These are phyloP conservation scores for Ogataea saltuana DNA, from an alignment of 805 yeast species.

Conservation along the genomic window DNA sequence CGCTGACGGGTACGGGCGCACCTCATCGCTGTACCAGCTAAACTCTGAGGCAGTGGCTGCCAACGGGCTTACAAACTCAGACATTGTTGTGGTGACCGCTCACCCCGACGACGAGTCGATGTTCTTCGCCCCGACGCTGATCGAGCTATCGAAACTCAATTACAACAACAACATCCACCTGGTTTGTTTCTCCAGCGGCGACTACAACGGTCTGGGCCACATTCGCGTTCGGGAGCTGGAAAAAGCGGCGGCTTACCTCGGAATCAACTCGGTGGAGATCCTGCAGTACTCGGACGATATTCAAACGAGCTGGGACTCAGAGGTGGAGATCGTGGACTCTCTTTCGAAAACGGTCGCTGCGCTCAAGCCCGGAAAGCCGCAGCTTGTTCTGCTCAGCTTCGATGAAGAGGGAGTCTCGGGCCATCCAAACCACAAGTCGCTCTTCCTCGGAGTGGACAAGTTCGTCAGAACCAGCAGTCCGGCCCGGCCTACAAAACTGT, in stretches of 20 bases:
- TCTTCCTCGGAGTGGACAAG: conserved; percentile 50
- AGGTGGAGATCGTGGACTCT: conserved; percentile 38
- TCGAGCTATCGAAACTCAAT: conserved; percentile 48
- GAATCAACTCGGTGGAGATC: conserved; percentile 46
- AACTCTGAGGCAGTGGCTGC: conserved; percentile 24
- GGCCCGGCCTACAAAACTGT: conserved; percentile 1
- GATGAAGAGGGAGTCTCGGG: conserved; percentile 80
- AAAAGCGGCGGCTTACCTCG: conserved; percentile 55
- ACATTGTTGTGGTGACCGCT: conserved; percentile 56
- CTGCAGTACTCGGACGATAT: conserved; percentile 69
- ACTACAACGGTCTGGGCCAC: conserved; percentile 70
- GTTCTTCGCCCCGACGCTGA: conserved; percentile 86
- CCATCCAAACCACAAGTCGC: conserved; percentile 82
- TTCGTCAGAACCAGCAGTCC: conserved; percentile 27
- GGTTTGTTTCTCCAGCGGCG: conserved; percentile 76
- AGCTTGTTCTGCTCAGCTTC: conserved; percentile 64
- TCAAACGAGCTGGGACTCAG: conserved; percentile 60
- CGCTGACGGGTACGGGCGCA: conserved; percentile 23
- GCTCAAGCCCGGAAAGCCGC: conserved; percentile 19
- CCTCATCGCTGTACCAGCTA: conserved; percentile 23
- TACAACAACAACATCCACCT: conserved; percentile 55
- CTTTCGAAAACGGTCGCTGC: conserved; percentile 31
- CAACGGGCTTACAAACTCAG: conserved; percentile 23
- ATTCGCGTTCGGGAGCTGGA: conserved; percentile 61
- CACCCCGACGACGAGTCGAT: conserved; percentile 99